Evolutionary conservation across 352 stramenopile species (phyloP), one percentile per base, ranked within the genome.

Genomic region (Chrysophaeum taylorii): DNA sequence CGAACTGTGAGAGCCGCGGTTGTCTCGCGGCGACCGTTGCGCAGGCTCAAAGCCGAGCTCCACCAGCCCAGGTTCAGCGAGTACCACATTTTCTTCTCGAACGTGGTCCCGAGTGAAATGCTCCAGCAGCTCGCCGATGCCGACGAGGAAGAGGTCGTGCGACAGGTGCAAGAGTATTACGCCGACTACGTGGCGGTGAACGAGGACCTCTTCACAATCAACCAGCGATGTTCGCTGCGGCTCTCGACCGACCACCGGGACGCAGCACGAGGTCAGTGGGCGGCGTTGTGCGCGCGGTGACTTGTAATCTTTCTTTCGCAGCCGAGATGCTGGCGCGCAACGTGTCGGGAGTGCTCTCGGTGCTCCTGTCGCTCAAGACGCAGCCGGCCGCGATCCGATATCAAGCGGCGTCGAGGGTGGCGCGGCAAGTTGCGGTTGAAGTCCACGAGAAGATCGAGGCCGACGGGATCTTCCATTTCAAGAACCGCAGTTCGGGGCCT

Each of bases 81-180:
- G 81, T 99, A 99, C 82, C 94, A 99, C 80, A 85, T 99, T 61
- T 99, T 98, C 79, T 98, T 99, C 81, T 92, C 89, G 39, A 98
- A 97, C 69, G 96, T 98, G 69, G 68, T 98, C 43, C 82, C 92
- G 18, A 38, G 79, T 0, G 89, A 95, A 36, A 77, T 96, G 42
- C 82, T 99, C 18, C 85, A 96, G 75, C 82, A 95, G n/a, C 79
- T 99, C 57, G 94, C 94, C 0, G 88, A 97, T 66, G 86, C 87
- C 27, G 96, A 99, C 80, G 85, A 94, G 72, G 86, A 92, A 50
- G 92, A 98, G 73, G 76, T 94, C 48, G 90, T 98, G 15, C 75
- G 77, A 62, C 85, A 93, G 79, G 92, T 99, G 21, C 94, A 99
- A 76, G 96, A 99, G 81, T 98, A 97, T 76, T 99, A 98, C 79